Conservation (phyloP, 2,329 filamentous ascomycete species). For the Exophiala bonariae region DNA sequence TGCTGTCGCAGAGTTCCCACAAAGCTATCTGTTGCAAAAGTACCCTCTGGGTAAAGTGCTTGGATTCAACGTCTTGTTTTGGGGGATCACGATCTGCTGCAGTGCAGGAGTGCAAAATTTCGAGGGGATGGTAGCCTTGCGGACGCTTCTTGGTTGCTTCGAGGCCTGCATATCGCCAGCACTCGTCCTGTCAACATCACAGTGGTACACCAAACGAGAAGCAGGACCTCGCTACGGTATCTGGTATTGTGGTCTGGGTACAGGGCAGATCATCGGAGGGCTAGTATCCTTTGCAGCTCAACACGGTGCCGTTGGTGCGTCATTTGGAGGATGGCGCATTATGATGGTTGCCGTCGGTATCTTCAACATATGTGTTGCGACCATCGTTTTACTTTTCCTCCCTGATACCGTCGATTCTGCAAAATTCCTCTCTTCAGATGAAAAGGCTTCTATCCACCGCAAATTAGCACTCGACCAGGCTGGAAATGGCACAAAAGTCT, state of each 20-base stretch:
- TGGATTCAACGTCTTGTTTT: constrained; percentile 58
- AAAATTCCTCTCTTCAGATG: constrained; percentile 34
- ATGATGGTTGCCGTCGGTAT: constrained; percentile 49
- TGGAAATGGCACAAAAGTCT: constrained; percentile 52
- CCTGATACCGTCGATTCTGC: constrained; percentile 42
- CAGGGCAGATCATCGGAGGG: constrained; percentile 10
- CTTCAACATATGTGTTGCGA: constrained; percentile 41
- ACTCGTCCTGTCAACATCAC: constrained; percentile 52
- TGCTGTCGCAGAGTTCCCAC: constrained; percentile 60
- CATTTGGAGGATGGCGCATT: constrained; percentile 26
- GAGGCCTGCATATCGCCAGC: constrained; percentile 50
- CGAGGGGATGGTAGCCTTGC: constrained; percentile 42
- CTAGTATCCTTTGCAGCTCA: constrained; percentile 15
- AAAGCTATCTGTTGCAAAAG: constrained; percentile 62
- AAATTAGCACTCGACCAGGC: constrained; percentile 48
- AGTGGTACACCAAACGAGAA: constrained; percentile 50
- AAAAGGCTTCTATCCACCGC: constrained; percentile 40
- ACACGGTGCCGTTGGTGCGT: constrained; percentile 17
- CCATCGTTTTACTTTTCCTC: constrained; percentile 45
- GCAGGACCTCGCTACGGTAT: constrained; percentile 28
- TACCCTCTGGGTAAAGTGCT: constrained; percentile 64
- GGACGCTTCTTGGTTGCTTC: constrained; percentile 48
- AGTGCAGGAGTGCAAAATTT: constrained; percentile 37
- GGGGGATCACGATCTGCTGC: constrained; percentile 6
- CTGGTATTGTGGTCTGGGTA: constrained; percentile 25